These are phyloP conservation scores for Litsea cubeba DNA, from an alignment of 164 flowering plant species.

Conservation along the genomic window DNA sequence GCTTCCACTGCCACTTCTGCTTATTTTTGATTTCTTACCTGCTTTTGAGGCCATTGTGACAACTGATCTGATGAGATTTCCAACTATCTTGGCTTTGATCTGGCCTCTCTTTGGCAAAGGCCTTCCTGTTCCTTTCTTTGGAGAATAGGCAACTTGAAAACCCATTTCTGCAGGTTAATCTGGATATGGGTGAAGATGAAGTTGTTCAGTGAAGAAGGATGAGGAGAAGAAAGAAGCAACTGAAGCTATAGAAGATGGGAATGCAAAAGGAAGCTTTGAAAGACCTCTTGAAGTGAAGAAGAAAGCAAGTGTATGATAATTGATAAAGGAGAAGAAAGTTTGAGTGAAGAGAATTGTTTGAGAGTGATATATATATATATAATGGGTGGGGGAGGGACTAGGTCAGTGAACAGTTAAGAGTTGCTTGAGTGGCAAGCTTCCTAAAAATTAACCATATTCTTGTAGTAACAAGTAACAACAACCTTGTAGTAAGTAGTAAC, in stretches of 20 bases:
- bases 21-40: neutral
- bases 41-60: constrained; percentile 11
- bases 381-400: too few relatives aligned
- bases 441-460: too few relatives aligned
- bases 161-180: neutral
- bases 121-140: constrained; percentile 7
- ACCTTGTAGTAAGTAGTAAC: too few relatives aligned
- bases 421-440: too few relatives aligned
- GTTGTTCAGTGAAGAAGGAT: neutral
- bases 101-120: constrained; percentile 43
- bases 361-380: too few relatives aligned
- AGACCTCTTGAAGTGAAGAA: too few relatives aligned
- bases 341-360: too few relatives aligned
- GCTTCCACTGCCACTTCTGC: constrained; percentile 8
- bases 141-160: neutral
- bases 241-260: neutral
- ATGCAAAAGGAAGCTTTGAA: neutral
- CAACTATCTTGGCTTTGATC: constrained; percentile 24
- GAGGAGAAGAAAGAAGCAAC: neutral
- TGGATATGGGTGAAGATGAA: neutral
- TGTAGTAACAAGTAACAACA: too few relatives aligned
- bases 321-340: too few relatives aligned
- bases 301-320: too few relatives aligned
- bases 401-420: too few relatives aligned
- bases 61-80: constrained; percentile 8